A percentile compares a stretch with the other conserved stretches of the same genome.
Conservation (phyloP, 2,329 filamentous ascomycete genomes). For the Boeremia lycopersici region DNA sequence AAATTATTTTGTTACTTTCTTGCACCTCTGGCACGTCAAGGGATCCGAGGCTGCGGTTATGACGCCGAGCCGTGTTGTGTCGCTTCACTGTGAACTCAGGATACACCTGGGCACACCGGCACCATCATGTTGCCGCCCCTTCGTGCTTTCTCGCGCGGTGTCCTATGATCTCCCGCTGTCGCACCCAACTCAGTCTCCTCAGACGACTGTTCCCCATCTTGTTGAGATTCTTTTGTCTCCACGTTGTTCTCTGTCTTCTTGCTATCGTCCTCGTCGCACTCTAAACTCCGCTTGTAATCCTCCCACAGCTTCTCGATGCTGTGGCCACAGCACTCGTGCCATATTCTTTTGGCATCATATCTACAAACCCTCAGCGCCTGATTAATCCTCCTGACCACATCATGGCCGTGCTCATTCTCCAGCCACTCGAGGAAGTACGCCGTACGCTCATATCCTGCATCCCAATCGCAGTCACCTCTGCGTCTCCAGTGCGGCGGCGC, state of each 20-base stretch:
- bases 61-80: too few species aligned
- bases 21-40: too few species aligned
- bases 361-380: constrained; percentile 66
- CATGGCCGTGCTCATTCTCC: constrained; percentile 65
- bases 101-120: constrained; percentile 12
- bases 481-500: constrained; percentile 83
- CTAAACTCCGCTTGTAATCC: constrained; percentile 67
- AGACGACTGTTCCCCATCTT: background rate
- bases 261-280: constrained; percentile 21
- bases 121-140: constrained; percentile 22
- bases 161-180: constrained; percentile 10
- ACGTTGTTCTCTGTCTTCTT: background rate
- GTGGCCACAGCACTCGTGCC: constrained; percentile 70
- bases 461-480: constrained; percentile 70
- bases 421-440: constrained; percentile 90
- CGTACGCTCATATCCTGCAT: constrained; percentile 87
- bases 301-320: constrained; percentile 74
- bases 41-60: too few species aligned
- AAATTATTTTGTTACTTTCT: too few species aligned
- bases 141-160: constrained; percentile 19
- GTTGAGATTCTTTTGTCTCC: background rate
- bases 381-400: constrained; percentile 64
- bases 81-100: background rate
- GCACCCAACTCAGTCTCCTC: background rate
- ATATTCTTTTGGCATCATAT: constrained; percentile 71